phyloP scores from a whole-genome alignment of 345 rosid genomes.

The Dimocarpus longan region DNA sequence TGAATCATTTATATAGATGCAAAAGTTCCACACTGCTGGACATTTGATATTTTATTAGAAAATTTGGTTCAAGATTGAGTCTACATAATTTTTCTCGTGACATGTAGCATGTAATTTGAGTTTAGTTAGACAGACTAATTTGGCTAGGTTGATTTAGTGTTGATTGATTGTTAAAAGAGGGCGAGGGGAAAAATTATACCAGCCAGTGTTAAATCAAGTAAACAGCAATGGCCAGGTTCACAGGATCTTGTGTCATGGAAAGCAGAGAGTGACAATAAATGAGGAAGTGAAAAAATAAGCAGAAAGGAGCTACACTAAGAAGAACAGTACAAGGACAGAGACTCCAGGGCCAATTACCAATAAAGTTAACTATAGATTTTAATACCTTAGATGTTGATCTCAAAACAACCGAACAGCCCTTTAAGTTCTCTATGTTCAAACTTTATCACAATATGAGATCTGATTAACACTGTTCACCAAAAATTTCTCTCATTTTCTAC shows the following conservation, averaged over 20 bases:
- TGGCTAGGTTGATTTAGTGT: not conserved
- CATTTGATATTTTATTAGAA: not conserved
- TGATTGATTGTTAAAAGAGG: not conserved
- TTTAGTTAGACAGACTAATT: not conserved
- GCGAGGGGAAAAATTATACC: slow-evolving; percentile 1
- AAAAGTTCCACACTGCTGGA: not conserved
- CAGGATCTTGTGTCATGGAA: not conserved
- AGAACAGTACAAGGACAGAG: slow-evolving; percentile 7
- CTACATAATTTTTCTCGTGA: too few species aligned
- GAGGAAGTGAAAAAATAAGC: slow-evolving; percentile 9
- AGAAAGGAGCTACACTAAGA: slow-evolving; percentile 16
- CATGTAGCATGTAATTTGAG: not conserved
- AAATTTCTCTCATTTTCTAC: not conserved
- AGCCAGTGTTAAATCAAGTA: slow-evolving; percentile 11
- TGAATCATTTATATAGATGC: too few species aligned
- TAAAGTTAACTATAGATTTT: not conserved
- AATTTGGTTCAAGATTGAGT: not conserved
- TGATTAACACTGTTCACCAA: not conserved
- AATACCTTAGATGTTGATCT: not conserved
- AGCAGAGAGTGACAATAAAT: slow-evolving; percentile 7
- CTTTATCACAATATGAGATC: not conserved
- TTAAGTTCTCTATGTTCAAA: not conserved
- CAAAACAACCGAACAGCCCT: not conserved
- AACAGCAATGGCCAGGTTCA: not conserved
- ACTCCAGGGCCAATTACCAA: slow-evolving; percentile 18